Conservation (phyloP, 2,329 filamentous ascomycete genomes). For the Phaeosphaeriaceae sp. region DNA sequence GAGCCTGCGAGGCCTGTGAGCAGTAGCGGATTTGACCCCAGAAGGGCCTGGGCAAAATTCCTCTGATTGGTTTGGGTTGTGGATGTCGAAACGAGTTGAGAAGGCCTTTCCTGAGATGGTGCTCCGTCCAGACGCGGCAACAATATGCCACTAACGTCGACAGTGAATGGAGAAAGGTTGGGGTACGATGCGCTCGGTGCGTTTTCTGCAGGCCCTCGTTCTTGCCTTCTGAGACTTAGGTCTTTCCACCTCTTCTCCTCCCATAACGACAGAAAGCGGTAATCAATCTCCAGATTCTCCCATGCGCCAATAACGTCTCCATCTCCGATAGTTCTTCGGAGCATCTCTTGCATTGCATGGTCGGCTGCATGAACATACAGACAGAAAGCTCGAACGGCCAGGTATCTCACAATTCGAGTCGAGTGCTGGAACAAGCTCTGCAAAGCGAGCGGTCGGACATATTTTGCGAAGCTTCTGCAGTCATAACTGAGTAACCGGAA, state of each 20-base stretch:
- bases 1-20: constrained; percentile 83
- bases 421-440: constrained; percentile 70
- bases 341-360: constrained; percentile 74
- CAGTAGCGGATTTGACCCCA: constrained; percentile 74
- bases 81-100: constrained; percentile 64
- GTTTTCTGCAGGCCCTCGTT: constrained; percentile 4
- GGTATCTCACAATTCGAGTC: constrained; percentile 71
- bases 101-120: constrained; percentile 32
- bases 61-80: constrained; percentile 78
- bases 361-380: constrained; percentile 82
- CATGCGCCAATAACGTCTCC: constrained; percentile 71
- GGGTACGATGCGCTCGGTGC: constrained; percentile 9
- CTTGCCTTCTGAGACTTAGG: constrained; percentile 18
- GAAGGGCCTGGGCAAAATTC: constrained; percentile 71
- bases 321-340: constrained; percentile 69
- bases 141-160: constrained; percentile 46
- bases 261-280: constrained; percentile 73
- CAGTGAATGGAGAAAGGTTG: constrained; percentile 39
- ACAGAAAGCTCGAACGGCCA: constrained; percentile 83
- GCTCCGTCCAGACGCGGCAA: constrained; percentile 46
- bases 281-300: constrained; percentile 80
- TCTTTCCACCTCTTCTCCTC: constrained; percentile 63
- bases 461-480: constrained; percentile 68
- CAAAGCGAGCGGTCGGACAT: constrained; percentile 71
- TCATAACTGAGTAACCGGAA: constrained; percentile 85